These are phyloP conservation scores for Rhizopogon vulgaris DNA, from an alignment of 768 basidiomycete species.

Conservation along the genomic window DNA sequence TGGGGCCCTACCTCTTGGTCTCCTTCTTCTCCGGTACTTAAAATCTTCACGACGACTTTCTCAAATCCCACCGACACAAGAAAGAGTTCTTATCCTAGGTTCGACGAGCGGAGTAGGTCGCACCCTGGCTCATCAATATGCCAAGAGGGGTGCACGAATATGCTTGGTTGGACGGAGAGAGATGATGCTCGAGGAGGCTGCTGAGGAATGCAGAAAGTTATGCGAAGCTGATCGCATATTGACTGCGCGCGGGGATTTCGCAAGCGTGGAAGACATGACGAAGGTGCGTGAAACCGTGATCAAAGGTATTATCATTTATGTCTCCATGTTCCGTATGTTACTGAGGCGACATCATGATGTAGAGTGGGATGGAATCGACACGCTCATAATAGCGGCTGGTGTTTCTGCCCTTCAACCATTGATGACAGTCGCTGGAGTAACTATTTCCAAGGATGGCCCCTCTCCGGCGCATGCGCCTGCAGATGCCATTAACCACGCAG, in stretches of 20 bases:
- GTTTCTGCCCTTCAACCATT: conserved; percentile 78
- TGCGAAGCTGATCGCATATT: conserved; percentile 33
- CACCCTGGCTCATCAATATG: conserved; percentile 63
- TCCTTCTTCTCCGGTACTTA: conserved; percentile 14
- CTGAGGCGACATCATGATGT: background rate
- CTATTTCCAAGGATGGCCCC: conserved; percentile 24
- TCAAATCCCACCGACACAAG: conserved; percentile 37
- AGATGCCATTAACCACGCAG: conserved; percentile 54
- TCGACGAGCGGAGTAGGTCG: conserved; percentile 82
- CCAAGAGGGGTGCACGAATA: conserved; percentile 64
- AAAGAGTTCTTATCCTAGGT: conserved; percentile 78
- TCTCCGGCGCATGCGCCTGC: conserved; percentile 33
- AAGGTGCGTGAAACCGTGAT: conserved; percentile 46
- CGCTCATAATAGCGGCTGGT: conserved; percentile 75
- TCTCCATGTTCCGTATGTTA: background rate
- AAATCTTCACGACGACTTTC: conserved; percentile 22
- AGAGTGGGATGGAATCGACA: conserved; percentile 86
- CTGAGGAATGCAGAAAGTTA: conserved; percentile 45
- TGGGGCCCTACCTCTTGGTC: conserved; percentile 9
- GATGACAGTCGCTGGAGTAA: conserved; percentile 59
- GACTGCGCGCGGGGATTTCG: conserved; percentile 56
- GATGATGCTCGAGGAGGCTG: conserved; percentile 50
- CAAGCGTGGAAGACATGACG: conserved; percentile 61
- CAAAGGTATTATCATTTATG: conserved; percentile 37
- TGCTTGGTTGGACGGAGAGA: conserved; percentile 69